Evolutionary conservation across 768 basidiomycete genomes (phyloP).

Genomic region (Kwoniella shandongensis): DNA sequence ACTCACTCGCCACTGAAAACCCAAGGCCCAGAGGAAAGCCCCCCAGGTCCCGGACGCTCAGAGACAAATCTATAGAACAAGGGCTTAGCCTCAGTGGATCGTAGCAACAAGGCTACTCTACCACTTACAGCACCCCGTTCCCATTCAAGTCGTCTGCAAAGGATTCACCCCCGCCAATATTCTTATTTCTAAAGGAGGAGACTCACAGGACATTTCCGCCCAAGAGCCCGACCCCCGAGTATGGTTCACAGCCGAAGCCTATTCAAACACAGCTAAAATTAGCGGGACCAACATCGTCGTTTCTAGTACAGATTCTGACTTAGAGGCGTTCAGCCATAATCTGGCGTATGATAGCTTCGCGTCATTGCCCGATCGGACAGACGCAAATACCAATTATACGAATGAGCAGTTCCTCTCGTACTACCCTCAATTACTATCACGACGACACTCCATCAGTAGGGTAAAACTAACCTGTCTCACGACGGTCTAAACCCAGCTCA

Average conservation of each 20-base stretch:
- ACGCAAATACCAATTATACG: constrained; percentile 78
- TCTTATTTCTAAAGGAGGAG: constrained; percentile 62
- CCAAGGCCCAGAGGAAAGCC: constrained; percentile 5
- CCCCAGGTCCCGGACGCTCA: constrained; percentile 11
- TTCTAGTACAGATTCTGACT: constrained; percentile 77
- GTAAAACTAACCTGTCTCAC: constrained; percentile 76
- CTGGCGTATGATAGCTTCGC: constrained; percentile 79
- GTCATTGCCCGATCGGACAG: constrained; percentile 60
- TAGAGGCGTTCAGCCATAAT: constrained; percentile 84
- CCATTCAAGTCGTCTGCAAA: constrained; percentile 77
- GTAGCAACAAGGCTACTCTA: constrained; percentile 77
- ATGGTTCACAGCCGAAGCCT: constrained; percentile 71
- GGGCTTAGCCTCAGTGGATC: constrained; percentile 70
- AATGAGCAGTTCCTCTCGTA: constrained; percentile 80
- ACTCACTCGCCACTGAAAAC: neutral
- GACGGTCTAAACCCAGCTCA: constrained; percentile 61
- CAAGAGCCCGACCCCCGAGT: constrained; percentile 58
- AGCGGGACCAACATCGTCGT: constrained; percentile 70
- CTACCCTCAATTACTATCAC: constrained; percentile 76
- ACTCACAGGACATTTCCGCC: constrained; percentile 58
- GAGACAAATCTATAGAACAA: constrained; percentile 67
- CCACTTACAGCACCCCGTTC: constrained; percentile 72
- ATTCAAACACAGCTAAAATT: constrained; percentile 66
- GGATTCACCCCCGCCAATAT: constrained; percentile 72
- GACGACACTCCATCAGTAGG: constrained; percentile 75